Evolutionary conservation across 495 filamentous ascomycete genomes (phyloP).

Genomic region (Halenospora varia): DNA sequence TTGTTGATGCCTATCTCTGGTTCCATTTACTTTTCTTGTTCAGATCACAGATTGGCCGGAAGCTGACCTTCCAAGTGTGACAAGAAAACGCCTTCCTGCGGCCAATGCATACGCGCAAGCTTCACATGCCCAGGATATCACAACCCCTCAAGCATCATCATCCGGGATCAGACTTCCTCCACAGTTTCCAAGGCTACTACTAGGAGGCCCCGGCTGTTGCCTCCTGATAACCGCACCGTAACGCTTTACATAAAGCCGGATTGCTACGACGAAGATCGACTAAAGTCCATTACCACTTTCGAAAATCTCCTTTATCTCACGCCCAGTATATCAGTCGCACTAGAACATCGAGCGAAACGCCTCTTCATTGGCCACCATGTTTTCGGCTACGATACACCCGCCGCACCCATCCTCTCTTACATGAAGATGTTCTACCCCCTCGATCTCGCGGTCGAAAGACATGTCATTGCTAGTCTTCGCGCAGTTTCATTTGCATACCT

Average conservation of each 20-base stretch:
- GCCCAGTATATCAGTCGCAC: not conserved
- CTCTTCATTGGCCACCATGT: constrained; percentile 7
- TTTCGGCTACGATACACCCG: constrained; percentile 9
- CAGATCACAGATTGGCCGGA: too few species aligned
- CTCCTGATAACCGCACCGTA: not conserved
- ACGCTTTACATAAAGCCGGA: too few species aligned
- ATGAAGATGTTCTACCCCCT: not conserved
- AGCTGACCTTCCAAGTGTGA: not conserved
- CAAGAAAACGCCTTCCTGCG: constrained; percentile 9
- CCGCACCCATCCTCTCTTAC: constrained; percentile 33
- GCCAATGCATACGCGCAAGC: constrained; percentile 11
- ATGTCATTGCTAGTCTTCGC: not conserved
- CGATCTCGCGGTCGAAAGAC: not conserved
- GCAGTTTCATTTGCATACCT: not conserved
- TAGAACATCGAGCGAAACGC: constrained; percentile 1
- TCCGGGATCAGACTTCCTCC: constrained; percentile 6
- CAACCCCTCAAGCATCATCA: constrained; percentile 1
- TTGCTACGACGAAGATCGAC: too few species aligned
- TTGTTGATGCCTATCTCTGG: too few species aligned
- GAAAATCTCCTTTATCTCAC: not conserved
- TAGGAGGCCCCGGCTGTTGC: too few species aligned
- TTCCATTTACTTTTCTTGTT: too few species aligned
- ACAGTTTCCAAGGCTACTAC: not conserved
- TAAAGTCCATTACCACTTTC: not conserved
- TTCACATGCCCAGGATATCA: constrained; percentile 11